Conservation (phyloP, 441 rosid genomes). For the Syzygium malaccense region DNA sequence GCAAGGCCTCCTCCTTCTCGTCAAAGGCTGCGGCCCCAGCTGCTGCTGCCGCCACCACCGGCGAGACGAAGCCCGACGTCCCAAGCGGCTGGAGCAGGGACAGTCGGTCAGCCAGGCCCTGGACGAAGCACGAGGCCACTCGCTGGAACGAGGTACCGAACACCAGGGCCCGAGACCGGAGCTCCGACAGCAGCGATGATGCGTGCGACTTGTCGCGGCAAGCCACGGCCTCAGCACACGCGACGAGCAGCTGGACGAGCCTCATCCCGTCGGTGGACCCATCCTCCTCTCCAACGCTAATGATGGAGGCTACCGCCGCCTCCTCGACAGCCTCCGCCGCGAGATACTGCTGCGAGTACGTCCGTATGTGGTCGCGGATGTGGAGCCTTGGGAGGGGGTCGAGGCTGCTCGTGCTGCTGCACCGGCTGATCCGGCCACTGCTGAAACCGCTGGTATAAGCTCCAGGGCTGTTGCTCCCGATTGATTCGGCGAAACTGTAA, state of each 20-base stretch:
- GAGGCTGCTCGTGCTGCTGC: constrained; percentile 23
- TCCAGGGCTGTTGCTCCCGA: constrained; percentile 3
- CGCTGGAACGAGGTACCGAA: constrained; percentile 61
- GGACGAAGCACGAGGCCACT: constrained; percentile 62
- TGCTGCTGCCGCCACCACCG: constrained; percentile 15
- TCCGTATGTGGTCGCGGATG: constrained; percentile 43
- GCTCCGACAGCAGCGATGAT: constrained; percentile 40
- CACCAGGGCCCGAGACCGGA: constrained; percentile 36
- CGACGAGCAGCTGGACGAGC: constrained; percentile 42
- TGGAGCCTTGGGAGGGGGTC: constrained; percentile 17
- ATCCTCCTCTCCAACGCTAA: constrained; percentile 16
- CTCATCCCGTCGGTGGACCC: constrained; percentile 35
- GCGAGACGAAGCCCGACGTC: constrained; percentile 10
- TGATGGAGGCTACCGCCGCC: constrained; percentile 21
- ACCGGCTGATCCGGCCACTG: constrained; percentile 7
- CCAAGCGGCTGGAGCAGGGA: constrained; percentile 43
- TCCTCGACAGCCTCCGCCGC: constrained; percentile 42
- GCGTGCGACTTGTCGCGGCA: constrained; percentile 52
- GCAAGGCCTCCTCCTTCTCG: constrained; percentile 46
- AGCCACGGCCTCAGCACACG: constrained; percentile 71
- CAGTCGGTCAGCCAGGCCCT: constrained; percentile 47
- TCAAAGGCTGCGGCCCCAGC: constrained; percentile 29
- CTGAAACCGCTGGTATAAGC: not conserved
- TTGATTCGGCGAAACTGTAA: constrained; percentile 21
- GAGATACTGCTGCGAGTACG: constrained; percentile 25